Evolutionary conservation across 139 green algal genomes (phyloP).

Genomic region (Chlorella ohadii): DNA sequence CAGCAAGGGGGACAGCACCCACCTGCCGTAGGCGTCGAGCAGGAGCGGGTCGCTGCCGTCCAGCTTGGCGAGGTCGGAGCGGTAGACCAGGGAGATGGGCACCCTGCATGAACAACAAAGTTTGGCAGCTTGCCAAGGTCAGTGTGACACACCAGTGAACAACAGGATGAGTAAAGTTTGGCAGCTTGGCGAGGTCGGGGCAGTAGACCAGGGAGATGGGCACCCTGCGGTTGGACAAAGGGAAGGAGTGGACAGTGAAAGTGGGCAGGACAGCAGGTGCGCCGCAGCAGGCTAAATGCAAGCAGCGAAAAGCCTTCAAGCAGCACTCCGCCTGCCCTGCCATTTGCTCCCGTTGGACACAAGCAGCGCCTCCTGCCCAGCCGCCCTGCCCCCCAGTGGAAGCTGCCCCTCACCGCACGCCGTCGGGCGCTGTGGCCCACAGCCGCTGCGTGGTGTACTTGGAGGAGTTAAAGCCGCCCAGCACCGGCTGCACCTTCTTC

Average conservation of each 20-base stretch:
- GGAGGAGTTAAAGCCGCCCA: conserved; percentile 79
- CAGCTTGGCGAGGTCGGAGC: conserved; percentile 64
- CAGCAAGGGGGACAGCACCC: too few species aligned
- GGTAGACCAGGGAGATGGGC: conserved; percentile 81
- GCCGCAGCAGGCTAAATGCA: too few species aligned
- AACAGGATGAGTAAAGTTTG: too few species aligned
- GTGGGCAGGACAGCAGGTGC: too few species aligned
- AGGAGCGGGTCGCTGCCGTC: conserved; percentile 77
- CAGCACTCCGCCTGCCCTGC: too few species aligned
- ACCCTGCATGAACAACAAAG: conserved; percentile 31
- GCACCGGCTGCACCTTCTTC: conserved; percentile 87
- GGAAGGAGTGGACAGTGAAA: too few species aligned
- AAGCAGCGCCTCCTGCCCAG: too few species aligned
- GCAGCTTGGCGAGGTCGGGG: conserved; percentile 63
- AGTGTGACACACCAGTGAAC: too few species aligned
- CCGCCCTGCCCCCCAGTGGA: too few species aligned
- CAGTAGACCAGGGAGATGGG: conserved; percentile 82
- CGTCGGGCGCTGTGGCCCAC: conserved; percentile 80
- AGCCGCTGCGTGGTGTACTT: conserved; percentile 82
- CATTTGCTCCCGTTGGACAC: too few species aligned
- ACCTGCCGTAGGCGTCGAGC: conserved; percentile 58
- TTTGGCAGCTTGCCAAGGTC: too few species aligned
- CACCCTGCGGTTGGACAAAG: conserved; percentile 28
- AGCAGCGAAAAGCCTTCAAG: too few species aligned
- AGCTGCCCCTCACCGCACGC: conserved; percentile 19